Evolutionary conservation across 306 rosid species (phyloP).

Genomic region (Castanea mollissima): DNA sequence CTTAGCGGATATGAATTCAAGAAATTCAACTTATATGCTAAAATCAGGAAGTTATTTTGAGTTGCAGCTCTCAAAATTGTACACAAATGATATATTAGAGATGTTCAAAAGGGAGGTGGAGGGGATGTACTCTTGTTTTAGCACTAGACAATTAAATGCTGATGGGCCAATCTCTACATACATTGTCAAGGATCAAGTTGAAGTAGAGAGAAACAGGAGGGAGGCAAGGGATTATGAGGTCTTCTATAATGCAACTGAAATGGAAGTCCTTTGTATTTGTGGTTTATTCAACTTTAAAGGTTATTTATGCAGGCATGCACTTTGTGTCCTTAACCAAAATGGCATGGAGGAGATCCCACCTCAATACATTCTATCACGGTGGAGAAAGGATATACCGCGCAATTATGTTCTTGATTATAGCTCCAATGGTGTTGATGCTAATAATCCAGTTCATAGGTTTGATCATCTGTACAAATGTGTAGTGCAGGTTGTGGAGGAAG

Average conservation of each 20-base stretch:
- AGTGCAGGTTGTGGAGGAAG: constrained; percentile 73
- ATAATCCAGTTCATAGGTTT: constrained; percentile 60
- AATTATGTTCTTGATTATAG: constrained; percentile 43
- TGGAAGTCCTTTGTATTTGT: constrained; percentile 62
- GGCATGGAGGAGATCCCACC: constrained; percentile 62
- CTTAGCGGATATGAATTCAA: constrained; percentile 60
- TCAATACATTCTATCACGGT: constrained; percentile 55
- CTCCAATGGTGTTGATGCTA: constrained; percentile 40
- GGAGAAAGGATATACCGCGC: constrained; percentile 69
- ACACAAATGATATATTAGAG: constrained; percentile 48
- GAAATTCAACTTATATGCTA: constrained; percentile 37
- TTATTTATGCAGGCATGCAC: constrained; percentile 68
- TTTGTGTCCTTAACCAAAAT: constrained; percentile 54
- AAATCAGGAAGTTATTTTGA: constrained; percentile 52
- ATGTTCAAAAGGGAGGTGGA: constrained; percentile 54
- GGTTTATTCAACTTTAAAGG: constrained; percentile 69
- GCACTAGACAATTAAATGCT: constrained; percentile 43
- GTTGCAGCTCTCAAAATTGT: constrained; percentile 58
- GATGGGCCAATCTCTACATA: constrained; percentile 58
- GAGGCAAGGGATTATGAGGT: constrained; percentile 60
- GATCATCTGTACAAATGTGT: constrained; percentile 54
- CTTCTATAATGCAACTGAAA: constrained; percentile 53
- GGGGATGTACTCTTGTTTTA: constrained; percentile 60
- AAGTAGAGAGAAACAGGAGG: constrained; percentile 44
- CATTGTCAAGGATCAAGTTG: constrained; percentile 50